A percentile compares a stretch with the other conserved stretches of the same genome.
These are phyloP conservation scores for Esteya vermicola DNA, from an alignment of 2,329 filamentous ascomycete genomes.

Conservation along the genomic window DNA sequence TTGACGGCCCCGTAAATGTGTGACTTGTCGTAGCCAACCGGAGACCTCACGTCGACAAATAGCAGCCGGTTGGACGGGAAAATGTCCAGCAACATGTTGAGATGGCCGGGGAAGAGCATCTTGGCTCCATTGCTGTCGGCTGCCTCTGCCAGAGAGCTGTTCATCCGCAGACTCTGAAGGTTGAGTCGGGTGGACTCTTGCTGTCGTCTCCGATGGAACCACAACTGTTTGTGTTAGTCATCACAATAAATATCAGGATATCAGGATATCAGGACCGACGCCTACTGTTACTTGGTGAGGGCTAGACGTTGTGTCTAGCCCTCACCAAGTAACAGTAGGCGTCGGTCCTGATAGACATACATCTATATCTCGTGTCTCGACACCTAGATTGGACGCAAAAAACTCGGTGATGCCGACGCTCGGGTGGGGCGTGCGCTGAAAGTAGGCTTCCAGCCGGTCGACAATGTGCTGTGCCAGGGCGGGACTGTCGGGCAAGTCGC, in stretches of 20 bases:
- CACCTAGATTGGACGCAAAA: constrained; percentile 38
- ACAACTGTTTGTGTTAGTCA: constrained; percentile 14
- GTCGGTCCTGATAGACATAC: no score
- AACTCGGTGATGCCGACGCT: constrained; percentile 36
- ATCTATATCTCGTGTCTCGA: constrained; percentile 35
- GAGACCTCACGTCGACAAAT: constrained; percentile 34
- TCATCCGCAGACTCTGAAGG: constrained; percentile 28
- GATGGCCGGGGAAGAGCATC: constrained; percentile 37
- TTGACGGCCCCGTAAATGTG: constrained; percentile 39
- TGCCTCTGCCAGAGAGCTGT: constrained; percentile 13
- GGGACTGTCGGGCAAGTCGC: constrained; percentile 26
- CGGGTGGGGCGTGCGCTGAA: constrained; percentile 30
- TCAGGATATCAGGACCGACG: no score
- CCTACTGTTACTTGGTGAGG: no score
- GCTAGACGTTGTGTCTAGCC: no score
- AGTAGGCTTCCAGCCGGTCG: constrained; percentile 37
- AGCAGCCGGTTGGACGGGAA: constrained; percentile 29
- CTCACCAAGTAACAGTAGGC: no score
- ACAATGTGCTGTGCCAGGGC: constrained; percentile 34
- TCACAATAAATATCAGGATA: no score
- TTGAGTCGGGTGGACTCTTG: constrained; percentile 30
- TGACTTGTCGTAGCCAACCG: constrained; percentile 30
- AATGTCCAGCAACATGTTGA: constrained; percentile 36
- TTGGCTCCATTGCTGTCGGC: constrained; percentile 17
- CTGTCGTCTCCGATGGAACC: constrained; percentile 40